phyloP scores from a whole-genome alignment of 2,329 filamentous ascomycete species.

The Nothophaeocryptopus gaeumannii region DNA sequence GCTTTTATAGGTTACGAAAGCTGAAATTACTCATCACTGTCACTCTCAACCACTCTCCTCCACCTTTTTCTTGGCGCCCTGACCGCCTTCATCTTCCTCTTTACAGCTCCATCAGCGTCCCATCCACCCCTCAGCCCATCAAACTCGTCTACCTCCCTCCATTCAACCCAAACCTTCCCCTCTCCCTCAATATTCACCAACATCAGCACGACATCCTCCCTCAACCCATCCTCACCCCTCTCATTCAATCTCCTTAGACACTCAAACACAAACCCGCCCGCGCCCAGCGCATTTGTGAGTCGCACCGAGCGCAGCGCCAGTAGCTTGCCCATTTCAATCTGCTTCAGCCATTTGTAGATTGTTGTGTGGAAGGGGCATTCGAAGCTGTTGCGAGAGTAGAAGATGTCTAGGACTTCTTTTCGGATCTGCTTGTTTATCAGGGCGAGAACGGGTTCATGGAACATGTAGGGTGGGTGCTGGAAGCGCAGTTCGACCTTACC shows the following conservation, averaged over 20 bases:
- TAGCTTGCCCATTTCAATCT: neutral
- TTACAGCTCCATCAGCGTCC: neutral
- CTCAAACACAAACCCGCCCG: slow-evolving; percentile 4
- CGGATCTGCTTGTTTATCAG: neutral
- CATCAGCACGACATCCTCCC: slow-evolving; percentile 4
- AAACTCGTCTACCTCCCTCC: slow-evolving; percentile 4
- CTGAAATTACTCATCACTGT: too few relatives aligned
- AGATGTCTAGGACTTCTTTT: neutral
- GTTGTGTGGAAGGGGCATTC: slow-evolving; percentile 6
- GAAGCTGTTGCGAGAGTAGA: slow-evolving; percentile 5
- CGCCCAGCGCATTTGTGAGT: slow-evolving; percentile 4
- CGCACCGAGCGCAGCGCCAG: slow-evolving; percentile 2
- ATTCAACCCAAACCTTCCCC: slow-evolving; percentile 2
- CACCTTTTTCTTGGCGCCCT: too few relatives aligned
- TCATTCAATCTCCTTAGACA: slow-evolving; percentile 8
- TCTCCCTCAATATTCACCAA: slow-evolving; percentile 7
- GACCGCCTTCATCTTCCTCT: too few relatives aligned
- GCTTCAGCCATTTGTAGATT: slow-evolving; percentile 1
- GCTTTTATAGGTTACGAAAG: too few relatives aligned
- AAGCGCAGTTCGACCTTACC: too few relatives aligned
- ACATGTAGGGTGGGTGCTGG: neutral
- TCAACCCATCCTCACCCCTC: slow-evolving; percentile 6
- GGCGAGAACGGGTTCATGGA: neutral
- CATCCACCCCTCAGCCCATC: slow-evolving; percentile 6
- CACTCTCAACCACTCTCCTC: too few relatives aligned